Evolutionary conservation across 106 monocot genomes (phyloP).

Genomic region (Dendrobium catenatum): DNA sequence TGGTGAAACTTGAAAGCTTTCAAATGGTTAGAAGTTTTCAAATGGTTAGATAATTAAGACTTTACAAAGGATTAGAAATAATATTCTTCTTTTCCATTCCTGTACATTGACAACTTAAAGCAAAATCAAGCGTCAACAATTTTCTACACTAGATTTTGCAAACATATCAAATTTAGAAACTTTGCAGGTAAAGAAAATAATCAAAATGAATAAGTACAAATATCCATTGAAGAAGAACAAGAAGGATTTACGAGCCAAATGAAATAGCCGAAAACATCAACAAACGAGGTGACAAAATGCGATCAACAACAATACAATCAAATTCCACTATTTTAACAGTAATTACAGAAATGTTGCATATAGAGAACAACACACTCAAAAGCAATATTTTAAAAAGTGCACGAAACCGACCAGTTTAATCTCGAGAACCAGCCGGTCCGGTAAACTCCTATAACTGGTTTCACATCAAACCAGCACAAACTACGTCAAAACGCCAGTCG

Average conservation of each 20-base stretch:
- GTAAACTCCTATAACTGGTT: no score
- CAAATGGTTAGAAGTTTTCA: no score
- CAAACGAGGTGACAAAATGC: neutral
- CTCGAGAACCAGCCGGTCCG: no score
- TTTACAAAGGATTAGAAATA: no score
- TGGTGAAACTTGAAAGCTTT: no score
- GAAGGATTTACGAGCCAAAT: neutral
- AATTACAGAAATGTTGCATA: neutral
- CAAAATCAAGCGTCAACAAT: neutral
- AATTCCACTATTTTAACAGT: neutral
- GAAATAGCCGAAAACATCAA: neutral
- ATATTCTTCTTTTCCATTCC: no score
- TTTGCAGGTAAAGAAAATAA: neutral
- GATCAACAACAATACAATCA: neutral
- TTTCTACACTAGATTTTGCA: neutral
- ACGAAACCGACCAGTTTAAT: no score
- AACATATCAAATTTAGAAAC: neutral
- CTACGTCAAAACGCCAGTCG: no score
- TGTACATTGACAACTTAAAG: no score
- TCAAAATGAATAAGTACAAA: neutral
- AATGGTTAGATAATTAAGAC: no score
- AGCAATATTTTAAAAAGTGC: neutral
- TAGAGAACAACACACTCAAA: neutral
- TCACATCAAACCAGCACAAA: no score
- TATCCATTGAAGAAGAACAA: neutral